Percentiles rank a stretch among this genome's conserved stretches.
phyloP scores from a whole-genome alignment of 129 eudicot genomes.

The Deinandra increscens region DNA sequence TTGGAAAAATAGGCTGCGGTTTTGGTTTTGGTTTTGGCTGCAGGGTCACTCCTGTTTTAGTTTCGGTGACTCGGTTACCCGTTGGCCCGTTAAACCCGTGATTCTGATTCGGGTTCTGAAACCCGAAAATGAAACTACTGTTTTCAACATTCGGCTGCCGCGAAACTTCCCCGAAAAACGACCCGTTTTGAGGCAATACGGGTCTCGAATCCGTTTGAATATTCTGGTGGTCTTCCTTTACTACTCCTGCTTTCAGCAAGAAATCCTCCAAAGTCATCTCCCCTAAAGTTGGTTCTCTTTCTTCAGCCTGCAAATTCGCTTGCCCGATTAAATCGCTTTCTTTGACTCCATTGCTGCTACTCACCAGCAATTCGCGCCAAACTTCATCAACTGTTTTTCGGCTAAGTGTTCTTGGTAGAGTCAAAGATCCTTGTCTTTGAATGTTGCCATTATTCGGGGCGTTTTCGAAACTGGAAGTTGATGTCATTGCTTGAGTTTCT shows the following conservation, averaged over 20 bases:
- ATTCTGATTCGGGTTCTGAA: constrained; percentile 56
- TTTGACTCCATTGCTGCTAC: constrained; percentile 35
- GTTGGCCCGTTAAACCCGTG: constrained; percentile 36
- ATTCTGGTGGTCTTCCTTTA: constrained; percentile 55
- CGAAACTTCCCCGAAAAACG: constrained; percentile 40
- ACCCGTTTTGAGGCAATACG: constrained; percentile 30
- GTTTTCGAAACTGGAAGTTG: constrained; percentile 42
- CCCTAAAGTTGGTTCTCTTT: constrained; percentile 67
- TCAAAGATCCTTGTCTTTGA: constrained; percentile 76
- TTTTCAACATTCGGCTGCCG: constrained; percentile 31
- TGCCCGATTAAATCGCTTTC: constrained; percentile 42
- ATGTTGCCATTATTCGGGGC: constrained; percentile 19
- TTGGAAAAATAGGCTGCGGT: constrained; percentile 57
- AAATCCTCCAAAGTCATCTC: constrained; percentile 92
- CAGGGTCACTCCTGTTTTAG: constrained; percentile 36
- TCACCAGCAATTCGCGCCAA: constrained; percentile 66
- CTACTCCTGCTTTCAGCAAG: constrained; percentile 73
- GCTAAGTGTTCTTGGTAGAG: constrained; percentile 84
- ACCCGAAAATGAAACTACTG: constrained; percentile 45
- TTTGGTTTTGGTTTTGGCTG: constrained; percentile 45
- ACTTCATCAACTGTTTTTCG: constrained; percentile 92
- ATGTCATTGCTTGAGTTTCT: constrained; percentile 58
- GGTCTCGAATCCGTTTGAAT: constrained; percentile 17
- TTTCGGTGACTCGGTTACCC: constrained; percentile 34
- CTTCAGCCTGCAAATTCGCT: constrained; percentile 39